phyloP scores from a whole-genome alignment of 2,329 filamentous ascomycete genomes.

The Pyrenochaeta sp. region DNA sequence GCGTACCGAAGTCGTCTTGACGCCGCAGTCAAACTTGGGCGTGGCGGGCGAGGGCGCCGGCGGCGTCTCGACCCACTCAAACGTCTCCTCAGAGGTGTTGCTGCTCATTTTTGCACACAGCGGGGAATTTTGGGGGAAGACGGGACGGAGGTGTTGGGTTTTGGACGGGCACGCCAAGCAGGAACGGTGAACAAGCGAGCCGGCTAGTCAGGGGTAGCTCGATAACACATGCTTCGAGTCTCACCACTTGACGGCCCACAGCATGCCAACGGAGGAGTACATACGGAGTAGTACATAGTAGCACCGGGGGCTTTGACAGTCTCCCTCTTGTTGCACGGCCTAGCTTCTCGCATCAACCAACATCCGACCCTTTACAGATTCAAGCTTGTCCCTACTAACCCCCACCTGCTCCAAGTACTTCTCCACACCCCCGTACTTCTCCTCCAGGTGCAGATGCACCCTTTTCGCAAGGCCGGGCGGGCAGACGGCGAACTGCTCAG shows the following conservation, averaged over 20 bases:
- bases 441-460: slow-evolving; percentile 65
- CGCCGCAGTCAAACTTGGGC: slow-evolving; percentile 64
- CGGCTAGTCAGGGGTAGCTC: slow-evolving; percentile 19
- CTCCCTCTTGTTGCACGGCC: too few species aligned
- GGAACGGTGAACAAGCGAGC: slow-evolving; percentile 41
- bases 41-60: slow-evolving; percentile 60
- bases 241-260: too few species aligned
- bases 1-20: slow-evolving; percentile 67
- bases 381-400: slow-evolving; percentile 46
- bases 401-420: slow-evolving; percentile 71
- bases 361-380: slow-evolving; percentile 43
- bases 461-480: slow-evolving; percentile 68
- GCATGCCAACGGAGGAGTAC: too few species aligned
- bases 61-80: slow-evolving; percentile 73
- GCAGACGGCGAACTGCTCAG: slow-evolving; percentile 72
- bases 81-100: slow-evolving; percentile 59
- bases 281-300: too few species aligned
- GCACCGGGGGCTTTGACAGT: too few species aligned
- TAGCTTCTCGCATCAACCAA: slow-evolving; percentile 27
- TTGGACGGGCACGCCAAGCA: slow-evolving; percentile 32
- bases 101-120: slow-evolving; percentile 44
- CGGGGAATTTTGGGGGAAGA: slow-evolving; percentile 42
- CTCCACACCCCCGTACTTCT: slow-evolving; percentile 70
- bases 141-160: slow-evolving; percentile 31
- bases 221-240: slow-evolving; percentile 25